Evolutionary conservation across 2,329 filamentous ascomycete species (phyloP), one percentile per base, ranked within the genome.

Genomic region (Chaetomiaceae sp.): DNA sequence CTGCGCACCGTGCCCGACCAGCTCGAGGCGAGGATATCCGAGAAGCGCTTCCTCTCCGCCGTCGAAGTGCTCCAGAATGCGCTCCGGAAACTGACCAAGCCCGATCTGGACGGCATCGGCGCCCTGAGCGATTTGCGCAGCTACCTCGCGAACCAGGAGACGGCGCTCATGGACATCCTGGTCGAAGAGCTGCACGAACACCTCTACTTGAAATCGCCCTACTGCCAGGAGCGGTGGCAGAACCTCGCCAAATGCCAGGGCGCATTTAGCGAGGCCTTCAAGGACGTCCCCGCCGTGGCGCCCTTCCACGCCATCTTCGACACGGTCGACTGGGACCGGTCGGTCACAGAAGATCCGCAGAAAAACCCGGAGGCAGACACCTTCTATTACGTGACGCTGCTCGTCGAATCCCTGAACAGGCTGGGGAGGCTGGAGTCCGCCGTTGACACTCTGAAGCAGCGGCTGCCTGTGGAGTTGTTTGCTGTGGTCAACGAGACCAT

Each of bases 161-260:
- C 84, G 22, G 80, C 88, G 0, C 70, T 98, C 53, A 91, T 91
- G 60, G 93, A 98, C 61, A 97, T 97, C 43, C 65, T 98, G 46
- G 83, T 97, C n/a, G 93, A 98, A 63, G 93, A 98, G 65, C 73
- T 98, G 27, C 93, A 98, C 62, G 93, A 95, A 63, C 93, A 98
- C 67, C 75, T 98, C 4, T 98, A 98, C 62, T 79, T 98, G 32
- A 97, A 97, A 64, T 97, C 91, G 3, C 93, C 91, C 0, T 98
- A 98, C 63, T 97, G 91, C 62, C 89, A 95, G 62, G 88, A 95
- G 62, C 77, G 93, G 56, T 98, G 93, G 93, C 94, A 95, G 65
- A 79, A 78, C 48, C 79, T 95, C 49, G 76, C 83, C 30, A 84
- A 84, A 57, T 78, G 76, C 30, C 83, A 86, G 53, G 74, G 78